Percentiles rank a stretch among this genome's conserved stretches.
phyloP scores from a whole-genome alignment of 2,329 filamentous ascomycete species.

The Colletotrichum sp. region DNA sequence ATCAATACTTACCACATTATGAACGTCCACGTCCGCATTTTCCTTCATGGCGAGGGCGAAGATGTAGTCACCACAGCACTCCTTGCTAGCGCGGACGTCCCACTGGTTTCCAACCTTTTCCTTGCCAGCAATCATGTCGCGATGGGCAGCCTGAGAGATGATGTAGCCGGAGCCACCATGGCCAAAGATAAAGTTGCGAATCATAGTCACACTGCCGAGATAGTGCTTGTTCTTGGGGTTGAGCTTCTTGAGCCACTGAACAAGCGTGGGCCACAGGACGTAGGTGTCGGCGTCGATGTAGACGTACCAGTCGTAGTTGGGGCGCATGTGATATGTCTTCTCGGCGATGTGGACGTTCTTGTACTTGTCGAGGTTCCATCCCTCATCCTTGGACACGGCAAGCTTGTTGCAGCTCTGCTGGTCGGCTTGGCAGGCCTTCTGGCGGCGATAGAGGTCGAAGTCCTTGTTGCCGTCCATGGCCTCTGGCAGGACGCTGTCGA shows the following conservation, averaged over 20 bases:
- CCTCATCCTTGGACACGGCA: conserved; percentile 34
- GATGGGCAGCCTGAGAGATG: conserved; percentile 57
- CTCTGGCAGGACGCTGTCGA: conserved; percentile 47
- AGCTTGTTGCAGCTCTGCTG: conserved; percentile 48
- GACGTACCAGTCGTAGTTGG: conserved; percentile 62
- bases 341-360: conserved; percentile 66
- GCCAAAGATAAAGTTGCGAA: conserved; percentile 50
- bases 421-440: conserved; percentile 49
- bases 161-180: conserved; percentile 64
- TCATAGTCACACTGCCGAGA: conserved; percentile 53
- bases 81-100: conserved; percentile 42
- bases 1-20: conserved; percentile 42
- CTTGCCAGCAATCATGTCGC: conserved; percentile 45
- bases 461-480: conserved; percentile 51
- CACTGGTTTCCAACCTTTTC: conserved; percentile 50
- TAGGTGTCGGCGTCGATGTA: conserved; percentile 66
- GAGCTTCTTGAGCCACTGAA: conserved; percentile 51
- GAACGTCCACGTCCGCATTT: conserved; percentile 43
- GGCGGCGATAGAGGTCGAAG: conserved; percentile 54
- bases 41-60: conserved; percentile 51
- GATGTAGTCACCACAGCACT: conserved; percentile 59
- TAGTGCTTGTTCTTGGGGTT: conserved; percentile 50
- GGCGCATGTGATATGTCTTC: conserved; percentile 55
- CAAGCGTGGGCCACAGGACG: conserved; percentile 57
- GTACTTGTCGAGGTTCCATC: conserved; percentile 65